phyloP scores from a whole-genome alignment of 1,139 yeast genomes.

The Suhomyces chickasaworum region DNA sequence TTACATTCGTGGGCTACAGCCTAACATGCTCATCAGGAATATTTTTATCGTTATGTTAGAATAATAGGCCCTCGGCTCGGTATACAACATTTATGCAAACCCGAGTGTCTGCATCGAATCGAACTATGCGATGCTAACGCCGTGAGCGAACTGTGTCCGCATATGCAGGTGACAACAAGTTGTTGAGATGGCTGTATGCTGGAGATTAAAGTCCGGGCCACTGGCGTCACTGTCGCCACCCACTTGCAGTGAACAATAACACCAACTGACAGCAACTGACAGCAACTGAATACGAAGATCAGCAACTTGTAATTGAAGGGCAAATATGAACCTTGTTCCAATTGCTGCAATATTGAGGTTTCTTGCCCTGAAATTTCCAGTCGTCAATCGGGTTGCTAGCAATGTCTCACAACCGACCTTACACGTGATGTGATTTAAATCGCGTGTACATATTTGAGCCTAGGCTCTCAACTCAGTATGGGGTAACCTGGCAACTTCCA shows the following conservation, averaged over 20 bases:
- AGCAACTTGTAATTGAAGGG: too few species aligned
- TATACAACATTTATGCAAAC: not conserved
- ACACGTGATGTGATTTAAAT: not conserved
- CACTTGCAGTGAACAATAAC: not conserved
- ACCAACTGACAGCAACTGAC: not conserved
- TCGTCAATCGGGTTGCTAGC: not conserved
- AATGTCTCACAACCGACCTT: not conserved
- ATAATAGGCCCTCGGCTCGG: not conserved
- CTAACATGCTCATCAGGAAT: too few species aligned
- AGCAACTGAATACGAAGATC: too few species aligned
- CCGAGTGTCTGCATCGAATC: conserved; percentile 1
- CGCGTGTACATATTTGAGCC: not conserved
- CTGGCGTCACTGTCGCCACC: too few species aligned
- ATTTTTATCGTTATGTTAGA: not conserved
- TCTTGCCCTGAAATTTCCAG: not conserved
- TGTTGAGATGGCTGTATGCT: not conserved
- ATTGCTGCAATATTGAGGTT: not conserved
- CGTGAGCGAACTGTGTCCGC: not conserved
- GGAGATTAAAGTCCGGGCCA: not conserved
- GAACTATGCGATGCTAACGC: not conserved
- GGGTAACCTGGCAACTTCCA: not conserved
- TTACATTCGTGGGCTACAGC: too few species aligned
- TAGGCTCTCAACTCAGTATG: not conserved
- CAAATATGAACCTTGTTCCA: not conserved
- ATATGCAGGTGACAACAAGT: not conserved